A percentile compares a stretch with the other conserved stretches of the same genome.
Conservation (phyloP, 2,329 filamentous ascomycete species). For the Aspergillus arachidicola region DNA sequence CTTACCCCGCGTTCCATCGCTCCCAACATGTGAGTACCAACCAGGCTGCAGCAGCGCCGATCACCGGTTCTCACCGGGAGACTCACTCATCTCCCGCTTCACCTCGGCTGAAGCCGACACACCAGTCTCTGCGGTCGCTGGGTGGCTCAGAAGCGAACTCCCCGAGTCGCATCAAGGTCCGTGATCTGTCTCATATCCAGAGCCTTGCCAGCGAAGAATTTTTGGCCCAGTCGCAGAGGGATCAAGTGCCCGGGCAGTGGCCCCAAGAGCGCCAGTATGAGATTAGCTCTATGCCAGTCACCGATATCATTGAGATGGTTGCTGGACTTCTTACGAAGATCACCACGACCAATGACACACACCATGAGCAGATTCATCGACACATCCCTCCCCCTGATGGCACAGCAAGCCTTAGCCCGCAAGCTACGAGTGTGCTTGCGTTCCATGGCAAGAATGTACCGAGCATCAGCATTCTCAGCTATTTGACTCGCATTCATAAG, state of each 20-base stretch:
- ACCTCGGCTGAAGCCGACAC: conserved; percentile 49
- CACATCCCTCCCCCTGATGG: conserved; percentile 65
- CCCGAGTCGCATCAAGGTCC: conserved; percentile 72
- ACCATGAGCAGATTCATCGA: conserved; percentile 88
- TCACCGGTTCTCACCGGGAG: conserved; percentile 28
- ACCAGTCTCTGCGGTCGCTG: conserved; percentile 47
- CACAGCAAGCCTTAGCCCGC: conserved; percentile 60
- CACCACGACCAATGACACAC: conserved; percentile 90
- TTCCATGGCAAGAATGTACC: conserved; percentile 99
- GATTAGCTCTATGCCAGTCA: conserved; percentile 95
- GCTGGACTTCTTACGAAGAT: conserved; percentile 95
- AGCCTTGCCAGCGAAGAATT: conserved; percentile 80
- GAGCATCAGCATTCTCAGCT: conserved; percentile 94
- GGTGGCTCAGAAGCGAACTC: conserved; percentile 48
- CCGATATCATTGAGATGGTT: conserved; percentile 98
- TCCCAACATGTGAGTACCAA: conserved; percentile 26
- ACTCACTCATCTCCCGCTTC: conserved; percentile 47
- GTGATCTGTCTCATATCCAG: conserved; percentile 88
- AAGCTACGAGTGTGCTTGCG: conserved; percentile 77
- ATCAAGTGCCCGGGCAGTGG: conserved; percentile 46
- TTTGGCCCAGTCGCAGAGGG: conserved; percentile 56
- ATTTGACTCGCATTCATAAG: conserved; percentile 93
- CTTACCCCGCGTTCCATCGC: conserved; percentile 19
- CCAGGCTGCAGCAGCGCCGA: conserved; percentile 30
- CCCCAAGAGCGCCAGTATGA: conserved; percentile 72